Evolutionary conservation across 345 rosid genomes (phyloP).

Genomic region (Eucalyptus curtisii): DNA sequence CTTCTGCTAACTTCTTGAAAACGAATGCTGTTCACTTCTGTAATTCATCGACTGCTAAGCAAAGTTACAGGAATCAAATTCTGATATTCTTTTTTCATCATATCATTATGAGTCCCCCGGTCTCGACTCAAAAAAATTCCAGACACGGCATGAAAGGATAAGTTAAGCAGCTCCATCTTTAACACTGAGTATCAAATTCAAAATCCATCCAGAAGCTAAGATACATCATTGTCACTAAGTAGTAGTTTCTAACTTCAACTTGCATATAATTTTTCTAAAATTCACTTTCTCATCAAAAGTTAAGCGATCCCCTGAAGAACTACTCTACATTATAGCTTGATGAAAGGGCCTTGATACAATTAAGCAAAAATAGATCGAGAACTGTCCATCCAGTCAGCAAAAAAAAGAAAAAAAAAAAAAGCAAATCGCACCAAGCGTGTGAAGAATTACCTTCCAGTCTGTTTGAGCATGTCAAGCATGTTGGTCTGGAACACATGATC

Average conservation of each 20-base stretch:
- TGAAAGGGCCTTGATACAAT: neutral
- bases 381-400: neutral
- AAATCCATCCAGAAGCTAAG: neutral
- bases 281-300: neutral
- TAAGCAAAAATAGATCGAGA: neutral
- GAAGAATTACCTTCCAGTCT: conserved; percentile 70
- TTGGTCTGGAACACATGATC: conserved; percentile 98
- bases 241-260: neutral
- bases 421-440: neutral
- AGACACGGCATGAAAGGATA: neutral
- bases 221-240: neutral
- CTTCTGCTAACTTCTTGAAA: neutral
- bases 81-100: neutral
- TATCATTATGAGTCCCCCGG: neutral
- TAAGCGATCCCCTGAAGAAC: neutral
- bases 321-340: neutral
- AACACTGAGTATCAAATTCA: neutral
- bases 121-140: neutral
- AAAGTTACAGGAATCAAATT: neutral
- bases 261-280: neutral
- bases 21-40: neutral
- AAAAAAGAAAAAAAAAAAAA: neutral
- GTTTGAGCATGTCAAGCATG: conserved; percentile 99
- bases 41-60: neutral
- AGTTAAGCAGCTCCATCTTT: neutral